These are phyloP conservation scores for Metschnikowia vanudenii DNA, from an alignment of 805 yeast genomes.

Conservation along the genomic window DNA sequence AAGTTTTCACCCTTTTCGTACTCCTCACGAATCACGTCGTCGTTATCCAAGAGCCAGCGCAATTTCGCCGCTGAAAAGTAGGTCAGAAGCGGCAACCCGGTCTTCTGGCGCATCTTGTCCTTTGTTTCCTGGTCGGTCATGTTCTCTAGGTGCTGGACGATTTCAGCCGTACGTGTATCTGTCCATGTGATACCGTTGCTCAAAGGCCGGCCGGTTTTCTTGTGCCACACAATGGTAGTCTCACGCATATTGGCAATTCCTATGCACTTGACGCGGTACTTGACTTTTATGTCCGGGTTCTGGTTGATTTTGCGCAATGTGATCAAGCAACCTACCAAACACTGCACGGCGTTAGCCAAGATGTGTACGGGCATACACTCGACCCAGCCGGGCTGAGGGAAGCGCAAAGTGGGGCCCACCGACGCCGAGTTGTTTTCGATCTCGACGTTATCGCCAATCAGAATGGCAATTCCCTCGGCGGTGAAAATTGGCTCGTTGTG, in stretches of 20 bases:
- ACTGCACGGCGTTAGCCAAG: conserved; percentile 74
- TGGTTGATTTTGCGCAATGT: conserved; percentile 56
- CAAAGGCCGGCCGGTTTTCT: conserved; percentile 76
- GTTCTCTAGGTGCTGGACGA: conserved; percentile 61
- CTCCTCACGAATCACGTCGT: conserved; percentile 58
- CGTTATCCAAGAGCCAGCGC: conserved; percentile 85
- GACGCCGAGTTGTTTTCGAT: conserved; percentile 57
- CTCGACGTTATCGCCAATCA: conserved; percentile 55
- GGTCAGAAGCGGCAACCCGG: conserved; percentile 87
- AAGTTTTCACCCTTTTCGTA: conserved; percentile 73
- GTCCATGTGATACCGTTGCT: conserved; percentile 95
- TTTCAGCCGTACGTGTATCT: conserved; percentile 79
- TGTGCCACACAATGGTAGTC: conserved; percentile 87
- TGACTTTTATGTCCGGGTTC: conserved; percentile 47
- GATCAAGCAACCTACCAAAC: conserved; percentile 65
- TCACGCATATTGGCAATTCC: conserved; percentile 97
- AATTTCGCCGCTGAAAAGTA: conserved; percentile 90
- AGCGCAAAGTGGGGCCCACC: conserved; percentile 66
- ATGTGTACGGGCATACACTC: conserved; percentile 88
- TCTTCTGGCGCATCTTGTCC: conserved; percentile 56
- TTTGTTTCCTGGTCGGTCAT: conserved; percentile 54
- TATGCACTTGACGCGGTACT: conserved; percentile 65
- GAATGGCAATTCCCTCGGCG: conserved; percentile 71
- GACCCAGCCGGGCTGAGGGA: conserved; percentile 89
- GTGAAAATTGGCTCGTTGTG: conserved; percentile 62